Evolutionary conservation across 1,139 yeast species (phyloP), one percentile per base, ranked within the genome.

Genomic region (Sugiyamaella neomexicana): DNA sequence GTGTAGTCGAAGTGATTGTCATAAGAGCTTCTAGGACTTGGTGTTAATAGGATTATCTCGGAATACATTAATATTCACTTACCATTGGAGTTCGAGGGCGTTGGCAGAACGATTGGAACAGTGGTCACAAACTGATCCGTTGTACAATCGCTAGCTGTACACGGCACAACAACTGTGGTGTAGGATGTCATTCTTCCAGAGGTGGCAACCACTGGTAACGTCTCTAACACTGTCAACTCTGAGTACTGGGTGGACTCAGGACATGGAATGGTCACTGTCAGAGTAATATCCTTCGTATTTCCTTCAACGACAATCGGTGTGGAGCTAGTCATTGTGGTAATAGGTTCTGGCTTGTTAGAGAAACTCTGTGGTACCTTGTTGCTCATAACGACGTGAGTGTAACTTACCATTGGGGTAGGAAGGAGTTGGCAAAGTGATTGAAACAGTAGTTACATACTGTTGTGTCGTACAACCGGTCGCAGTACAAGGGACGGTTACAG

Each of bases 201-300:
- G 31, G 12, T 25, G 15, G 17, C 20, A 6, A 2, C 31, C 12
- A 34, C 13, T 7, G 12, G 17, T 12, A 25, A 13, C n/a, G 54
- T 53, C 36, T 50, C 41, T 15, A 36, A 32, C 5, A 57, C 47
- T 2, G 60, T 55, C 40, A 55, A 39, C 29, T 41, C 46, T 4
- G 46, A 20, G 2, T 16, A 34, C 8, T 44, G 39, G 3, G 62
- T 41, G 27, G 13, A 20, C 20, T 42, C 55, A n/a, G 60, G 61
- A 45, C 65, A 63, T 5, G 66, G 66, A 16, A 63, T 44, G 9
- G 66, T 59, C 1, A 63, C 62, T 1, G 65, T 55, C 16, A 61
- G 46, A 1, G 63, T 58, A 6, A 61, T 40, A 5, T 44, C 37
- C n/a, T 41, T 52, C n/a, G 62, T 60, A 20, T 51, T 55, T 8